A percentile compares a stretch with the other conserved stretches of the same genome.
Conservation (phyloP, 352 stramenopile species). For the Phytophthora agathidicida region DNA sequence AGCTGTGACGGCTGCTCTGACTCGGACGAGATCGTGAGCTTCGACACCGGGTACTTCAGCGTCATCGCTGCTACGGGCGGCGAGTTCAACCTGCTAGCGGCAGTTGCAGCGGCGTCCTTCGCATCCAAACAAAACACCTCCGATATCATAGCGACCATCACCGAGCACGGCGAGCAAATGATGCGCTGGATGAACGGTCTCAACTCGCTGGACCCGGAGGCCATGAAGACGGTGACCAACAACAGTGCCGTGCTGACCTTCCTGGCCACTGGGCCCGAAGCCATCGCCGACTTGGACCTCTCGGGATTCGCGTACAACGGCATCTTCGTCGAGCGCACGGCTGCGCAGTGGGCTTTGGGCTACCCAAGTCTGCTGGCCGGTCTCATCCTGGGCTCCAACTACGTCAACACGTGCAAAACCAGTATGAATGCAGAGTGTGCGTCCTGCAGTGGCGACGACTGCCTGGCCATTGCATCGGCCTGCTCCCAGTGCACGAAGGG, state of each 20-base stretch:
- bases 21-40: constrained; percentile 57
- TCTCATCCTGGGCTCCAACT: constrained; percentile 59
- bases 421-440: constrained; percentile 52
- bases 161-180: constrained; percentile 55
- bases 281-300: constrained; percentile 53
- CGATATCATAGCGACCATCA: constrained; percentile 33
- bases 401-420: constrained; percentile 50
- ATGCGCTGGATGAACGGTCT: constrained; percentile 81
- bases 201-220: constrained; percentile 73
- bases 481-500: constrained; percentile 50
- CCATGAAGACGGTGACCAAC: constrained; percentile 62
- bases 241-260: constrained; percentile 53
- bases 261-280: constrained; percentile 26
- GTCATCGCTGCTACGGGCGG: constrained; percentile 66
- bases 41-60: constrained; percentile 74
- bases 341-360: constrained; percentile 70
- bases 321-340: constrained; percentile 60
- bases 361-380: constrained; percentile 77
- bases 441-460: constrained; percentile 42
- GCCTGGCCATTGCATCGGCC: constrained; percentile 34
- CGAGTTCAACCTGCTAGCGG: constrained; percentile 58
- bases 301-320: constrained; percentile 80
- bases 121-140: constrained; percentile 21
- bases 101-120: constrained; percentile 57
- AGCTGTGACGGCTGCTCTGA: constrained; percentile 68